A percentile compares a stretch with the other conserved stretches of the same genome.
These are phyloP conservation scores for Exserohilum turcica DNA, from an alignment of 2,329 filamentous ascomycete species.

Conservation along the genomic window DNA sequence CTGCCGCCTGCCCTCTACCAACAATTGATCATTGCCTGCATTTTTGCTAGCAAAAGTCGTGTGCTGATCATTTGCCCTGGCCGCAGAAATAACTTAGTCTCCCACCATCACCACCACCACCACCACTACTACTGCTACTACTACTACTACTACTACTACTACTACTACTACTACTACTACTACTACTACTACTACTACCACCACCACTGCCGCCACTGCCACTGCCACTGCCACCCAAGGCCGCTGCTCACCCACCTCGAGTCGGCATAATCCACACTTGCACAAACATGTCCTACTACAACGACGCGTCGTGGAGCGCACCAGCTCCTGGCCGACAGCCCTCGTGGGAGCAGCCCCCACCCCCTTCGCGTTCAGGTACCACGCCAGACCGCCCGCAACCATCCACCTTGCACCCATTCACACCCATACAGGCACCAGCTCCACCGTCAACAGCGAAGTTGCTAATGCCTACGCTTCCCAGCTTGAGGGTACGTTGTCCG, in stretches of 20 bases:
- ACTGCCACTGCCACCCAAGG: constrained; percentile 17
- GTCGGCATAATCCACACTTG: constrained; percentile 6
- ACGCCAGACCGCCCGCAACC: constrained; percentile 20
- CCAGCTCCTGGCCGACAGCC: constrained; percentile 66
- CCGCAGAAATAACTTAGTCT: constrained; percentile 9
- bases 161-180: too few relatives aligned
- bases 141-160: too few relatives aligned
- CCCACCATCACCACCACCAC: neutral
- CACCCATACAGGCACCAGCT: constrained; percentile 68
- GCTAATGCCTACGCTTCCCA: constrained; percentile 80
- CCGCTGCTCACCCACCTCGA: constrained; percentile 13
- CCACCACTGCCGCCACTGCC: too few relatives aligned
- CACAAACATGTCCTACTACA: constrained; percentile 69
- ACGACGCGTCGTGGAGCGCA: constrained; percentile 66
- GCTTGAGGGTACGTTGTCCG: constrained; percentile 77
- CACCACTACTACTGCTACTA: neutral
- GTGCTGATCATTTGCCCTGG: constrained; percentile 24
- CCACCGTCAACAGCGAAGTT: constrained; percentile 70
- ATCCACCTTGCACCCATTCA: constrained; percentile 33
- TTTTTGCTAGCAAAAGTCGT: neutral
- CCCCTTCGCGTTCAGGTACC: constrained; percentile 74
- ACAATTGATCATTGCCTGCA: constrained; percentile 20
- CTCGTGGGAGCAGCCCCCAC: constrained; percentile 74
- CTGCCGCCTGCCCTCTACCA: constrained; percentile 11
- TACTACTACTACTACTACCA: too few relatives aligned